These are phyloP conservation scores for Zopfochytrium polystomum DNA, from an alignment of 371 early-diverging fungal genomes.

Conservation along the genomic window DNA sequence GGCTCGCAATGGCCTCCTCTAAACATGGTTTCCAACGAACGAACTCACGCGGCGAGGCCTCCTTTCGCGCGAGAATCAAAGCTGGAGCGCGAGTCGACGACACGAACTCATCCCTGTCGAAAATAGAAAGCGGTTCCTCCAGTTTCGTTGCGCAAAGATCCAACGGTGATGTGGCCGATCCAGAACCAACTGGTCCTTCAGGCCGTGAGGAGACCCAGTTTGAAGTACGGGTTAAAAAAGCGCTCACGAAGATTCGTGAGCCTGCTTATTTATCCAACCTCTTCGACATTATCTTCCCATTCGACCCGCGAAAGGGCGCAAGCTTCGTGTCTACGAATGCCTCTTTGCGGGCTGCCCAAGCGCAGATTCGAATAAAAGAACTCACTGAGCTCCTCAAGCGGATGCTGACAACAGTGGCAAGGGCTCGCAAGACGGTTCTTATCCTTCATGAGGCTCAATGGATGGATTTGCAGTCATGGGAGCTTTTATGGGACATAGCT, in stretches of 20 bases:
- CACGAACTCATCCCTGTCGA: too few species aligned
- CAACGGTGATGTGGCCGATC: too few species aligned
- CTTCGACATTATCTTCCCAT: conserved; percentile 35
- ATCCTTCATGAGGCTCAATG: conserved; percentile 48
- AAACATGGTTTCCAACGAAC: too few species aligned
- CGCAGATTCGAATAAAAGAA: conserved; percentile 33
- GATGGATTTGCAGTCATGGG: conserved; percentile 49
- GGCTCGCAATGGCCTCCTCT: too few species aligned
- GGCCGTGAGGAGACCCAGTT: too few species aligned
- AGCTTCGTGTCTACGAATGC: conserved; percentile 13
- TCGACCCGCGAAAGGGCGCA: too few species aligned
- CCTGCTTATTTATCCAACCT: conserved; percentile 24
- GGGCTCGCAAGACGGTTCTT: conserved; percentile 25
- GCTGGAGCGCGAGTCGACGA: too few species aligned
- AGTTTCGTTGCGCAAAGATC: too few species aligned
- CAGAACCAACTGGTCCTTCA: too few species aligned
- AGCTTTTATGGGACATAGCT: conserved; percentile 39
- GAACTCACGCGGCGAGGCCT: too few species aligned
- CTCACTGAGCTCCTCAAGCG: conserved; percentile 33
- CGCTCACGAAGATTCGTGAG: conserved; percentile 27
- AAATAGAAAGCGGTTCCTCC: too few species aligned
- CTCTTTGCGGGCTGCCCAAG: conserved; percentile 12
- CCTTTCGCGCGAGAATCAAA: too few species aligned
- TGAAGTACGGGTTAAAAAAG: conserved; percentile 23
- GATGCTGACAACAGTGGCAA: conserved; percentile 31